These are phyloP conservation scores for Amanita molliuscula DNA, from an alignment of 768 basidiomycete species.

Conservation along the genomic window DNA sequence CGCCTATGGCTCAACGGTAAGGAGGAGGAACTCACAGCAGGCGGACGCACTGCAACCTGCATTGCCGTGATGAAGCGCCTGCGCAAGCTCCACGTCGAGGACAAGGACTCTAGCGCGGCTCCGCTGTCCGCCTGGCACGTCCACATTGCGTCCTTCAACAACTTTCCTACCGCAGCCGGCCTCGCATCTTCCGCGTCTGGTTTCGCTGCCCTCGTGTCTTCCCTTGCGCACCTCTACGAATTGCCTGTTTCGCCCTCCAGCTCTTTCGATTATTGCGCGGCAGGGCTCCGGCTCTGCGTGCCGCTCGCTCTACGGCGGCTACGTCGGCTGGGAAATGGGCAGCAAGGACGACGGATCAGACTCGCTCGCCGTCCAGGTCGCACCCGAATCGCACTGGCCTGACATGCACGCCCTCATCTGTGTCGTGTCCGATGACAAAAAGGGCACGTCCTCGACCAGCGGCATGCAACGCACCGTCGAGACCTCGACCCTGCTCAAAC, in stretches of 20 bases:
- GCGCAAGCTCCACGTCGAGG: conserved; percentile 63
- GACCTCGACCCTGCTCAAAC: conserved; percentile 78
- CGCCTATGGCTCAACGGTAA: conserved; percentile 91
- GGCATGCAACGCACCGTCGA: conserved; percentile 99
- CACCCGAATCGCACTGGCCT: conserved; percentile 82
- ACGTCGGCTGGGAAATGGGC: conserved; percentile 91
- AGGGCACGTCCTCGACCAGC: conserved; percentile 87
- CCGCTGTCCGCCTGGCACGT: conserved; percentile 66
- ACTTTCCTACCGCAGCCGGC: conserved; percentile 98
- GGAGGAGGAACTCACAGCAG: conserved; percentile 80
- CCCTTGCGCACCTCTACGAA: conserved; percentile 77
- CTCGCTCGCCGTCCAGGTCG: conserved; percentile 82
- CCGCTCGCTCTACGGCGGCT: conserved; percentile 94
- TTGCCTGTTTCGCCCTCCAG: conserved; percentile 70
- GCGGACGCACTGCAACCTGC: conserved; percentile 73
- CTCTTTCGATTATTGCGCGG: conserved; percentile 88
- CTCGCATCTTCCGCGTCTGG: conserved; percentile 96
- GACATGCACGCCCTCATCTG: conserved; percentile 96
- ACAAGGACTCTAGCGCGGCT: conserved; percentile 30
- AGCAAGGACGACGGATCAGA: conserved; percentile 59
- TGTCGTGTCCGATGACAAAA: conserved; percentile 93
- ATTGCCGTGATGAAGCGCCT: conserved; percentile 79
- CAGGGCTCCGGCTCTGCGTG: conserved; percentile 98
- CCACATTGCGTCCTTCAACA: conserved; percentile 93
- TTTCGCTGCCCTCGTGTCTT: conserved; percentile 89